Base-by-base conservation (phyloP, 129 eudicot genomes). In the Dittrichia graveolens region DNA sequence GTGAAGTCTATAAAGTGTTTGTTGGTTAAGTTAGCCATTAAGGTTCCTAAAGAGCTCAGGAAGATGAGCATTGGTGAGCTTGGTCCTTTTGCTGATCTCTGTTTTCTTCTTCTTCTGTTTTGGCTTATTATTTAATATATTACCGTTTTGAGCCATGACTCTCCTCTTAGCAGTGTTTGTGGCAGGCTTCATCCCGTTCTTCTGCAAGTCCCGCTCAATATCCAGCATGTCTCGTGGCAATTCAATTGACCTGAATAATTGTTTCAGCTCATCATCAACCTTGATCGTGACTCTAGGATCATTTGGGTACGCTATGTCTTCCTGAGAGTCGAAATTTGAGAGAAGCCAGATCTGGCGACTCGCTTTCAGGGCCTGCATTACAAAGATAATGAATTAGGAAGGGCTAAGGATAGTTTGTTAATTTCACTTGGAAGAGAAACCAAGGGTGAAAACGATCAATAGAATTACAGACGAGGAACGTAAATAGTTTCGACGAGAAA, bases 111-210 rank as follows among this genome's bases (percentile, higher is more conserved):
- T 24, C 31, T 24, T 90, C 44, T 35, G 77, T 77, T 88, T 88
- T 6, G 95, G 83, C 71, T 24, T 24, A 24, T 91, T 88, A 53
- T 61, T 63, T 8, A 67, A 39, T 18, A 82, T 67, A 60, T 90
- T 85, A 40, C 85, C 88, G 38, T 86, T 78, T 79, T 88, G 92
- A 14, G 96, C 96, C 75, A 56, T 70, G 8, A 94, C 93, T 78
- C 96, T 84, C 73, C 96, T 91, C 87, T 82, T 84, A 1, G 97
- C 93, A 8, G 97, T 91, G 78, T 91, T 82, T 47, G 97, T 91
- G 34, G 97, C 91, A 2, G 97, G 96, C 72, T 88, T 91, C 91
- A 91, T 88, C 44, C 97, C 88, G 58, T 88, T 91, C 74, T 91
- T 86, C 85, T 86, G 96, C 5, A 91, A 88, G 72, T 91, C 95